Evolutionary conservation across 805 yeast genomes (phyloP).

Genomic region (Candida insectalens): DNA sequence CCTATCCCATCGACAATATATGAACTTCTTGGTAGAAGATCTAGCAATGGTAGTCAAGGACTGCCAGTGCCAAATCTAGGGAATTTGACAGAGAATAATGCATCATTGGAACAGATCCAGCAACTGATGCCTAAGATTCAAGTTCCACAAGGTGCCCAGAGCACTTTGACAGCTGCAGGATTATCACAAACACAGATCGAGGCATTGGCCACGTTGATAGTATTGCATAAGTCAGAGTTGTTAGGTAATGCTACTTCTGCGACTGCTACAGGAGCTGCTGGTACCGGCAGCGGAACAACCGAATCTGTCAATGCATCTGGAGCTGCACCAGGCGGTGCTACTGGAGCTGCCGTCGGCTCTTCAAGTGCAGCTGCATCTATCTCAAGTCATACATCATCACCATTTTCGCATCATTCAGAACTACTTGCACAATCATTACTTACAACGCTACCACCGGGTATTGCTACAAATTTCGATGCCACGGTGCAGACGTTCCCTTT

Average conservation of each 20-base stretch:
- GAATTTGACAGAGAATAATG: constrained; percentile 1
- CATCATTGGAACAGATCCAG: neutral
- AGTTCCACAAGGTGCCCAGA: constrained; percentile 67
- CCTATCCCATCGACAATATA: neutral
- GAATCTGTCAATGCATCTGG: no score
- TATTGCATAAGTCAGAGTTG: constrained; percentile 40
- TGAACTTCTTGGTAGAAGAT: neutral
- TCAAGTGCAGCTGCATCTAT: constrained; percentile 1
- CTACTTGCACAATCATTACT: constrained; percentile 6
- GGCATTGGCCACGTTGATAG: constrained; percentile 62
- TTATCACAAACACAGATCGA: constrained; percentile 61
- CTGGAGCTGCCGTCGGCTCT: constrained; percentile 6
- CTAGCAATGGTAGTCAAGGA: neutral
- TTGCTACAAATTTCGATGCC: constrained; percentile 3
- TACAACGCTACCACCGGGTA: constrained; percentile 5
- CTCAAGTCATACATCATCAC: neutral
- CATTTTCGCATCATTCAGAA: neutral
- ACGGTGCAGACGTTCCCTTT: constrained; percentile 3
- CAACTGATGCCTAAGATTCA: constrained; percentile 43
- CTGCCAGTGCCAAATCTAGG: constrained; percentile 1
- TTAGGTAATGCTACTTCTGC: constrained; percentile 3
- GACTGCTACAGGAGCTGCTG: constrained; percentile 5
- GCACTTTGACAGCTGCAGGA: constrained; percentile 56
- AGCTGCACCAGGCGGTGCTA: no score
- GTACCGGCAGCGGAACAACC: no score